Conservation (phyloP, 2,329 filamentous ascomycete species). For the Nannizziopsis barbatae region DNA sequence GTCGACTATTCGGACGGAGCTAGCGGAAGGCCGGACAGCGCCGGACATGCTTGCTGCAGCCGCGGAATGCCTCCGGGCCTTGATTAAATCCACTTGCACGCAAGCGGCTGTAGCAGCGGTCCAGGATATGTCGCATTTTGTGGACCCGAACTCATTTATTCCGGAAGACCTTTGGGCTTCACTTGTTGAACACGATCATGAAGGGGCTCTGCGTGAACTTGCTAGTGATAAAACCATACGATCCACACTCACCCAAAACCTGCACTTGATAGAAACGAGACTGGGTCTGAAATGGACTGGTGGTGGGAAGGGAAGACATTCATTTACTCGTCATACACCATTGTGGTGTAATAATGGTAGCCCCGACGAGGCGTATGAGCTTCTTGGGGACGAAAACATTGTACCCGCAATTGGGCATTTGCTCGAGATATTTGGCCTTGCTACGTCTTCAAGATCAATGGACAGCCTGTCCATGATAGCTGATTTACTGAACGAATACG, state of each 20-base stretch:
- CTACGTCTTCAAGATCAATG: conserved; percentile 23
- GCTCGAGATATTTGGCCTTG: conserved; percentile 15
- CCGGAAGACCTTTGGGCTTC: conserved; percentile 10
- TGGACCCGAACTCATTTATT: conserved; percentile 18
- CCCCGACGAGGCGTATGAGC: conserved; percentile 1
- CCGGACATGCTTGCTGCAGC: conserved; percentile 14
- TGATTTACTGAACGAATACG: conserved; percentile 27
- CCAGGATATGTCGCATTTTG: conserved; percentile 20
- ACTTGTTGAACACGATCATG: conserved; percentile 17
- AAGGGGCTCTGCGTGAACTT: conserved; percentile 19
- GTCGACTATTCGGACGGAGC: conserved; percentile 15
- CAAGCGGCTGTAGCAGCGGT: conserved; percentile 20
- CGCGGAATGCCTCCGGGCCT: conserved; percentile 20
- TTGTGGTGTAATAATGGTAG: conserved; percentile 9
- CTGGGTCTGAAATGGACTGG: conserved; percentile 25
- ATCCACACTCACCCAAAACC: conserved; percentile 20
- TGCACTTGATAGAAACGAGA: conserved; percentile 23
- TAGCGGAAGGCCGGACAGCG: conserved; percentile 5
- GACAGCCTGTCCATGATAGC: conserved; percentile 21
- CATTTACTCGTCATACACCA: conserved; percentile 14
- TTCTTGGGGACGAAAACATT: not conserved
- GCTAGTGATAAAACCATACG: conserved; percentile 18
- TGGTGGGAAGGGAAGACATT: conserved; percentile 13
- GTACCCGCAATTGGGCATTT: not conserved
- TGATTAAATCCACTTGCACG: conserved; percentile 20